A percentile compares a stretch with the other conserved stretches of the same genome.
phyloP scores from a whole-genome alignment of 1,284 basidiomycete genomes.

The Rhodotorula sp. region DNA sequence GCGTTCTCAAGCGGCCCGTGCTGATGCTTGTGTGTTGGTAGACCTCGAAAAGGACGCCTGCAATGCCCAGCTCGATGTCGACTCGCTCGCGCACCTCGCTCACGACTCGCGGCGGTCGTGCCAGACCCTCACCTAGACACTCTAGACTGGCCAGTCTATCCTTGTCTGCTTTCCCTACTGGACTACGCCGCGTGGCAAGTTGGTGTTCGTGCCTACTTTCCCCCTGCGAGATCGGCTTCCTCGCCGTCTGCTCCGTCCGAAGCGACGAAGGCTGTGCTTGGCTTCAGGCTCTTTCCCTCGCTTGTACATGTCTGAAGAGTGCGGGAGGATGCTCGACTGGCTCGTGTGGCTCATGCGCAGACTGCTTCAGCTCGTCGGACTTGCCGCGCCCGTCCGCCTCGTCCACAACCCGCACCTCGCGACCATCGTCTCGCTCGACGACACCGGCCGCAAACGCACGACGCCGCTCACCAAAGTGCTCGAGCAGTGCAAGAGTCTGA shows the following conservation, averaged over 20 bases:
- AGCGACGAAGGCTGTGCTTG: too few relatives aligned
- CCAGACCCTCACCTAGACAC: too few relatives aligned
- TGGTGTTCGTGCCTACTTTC: too few relatives aligned
- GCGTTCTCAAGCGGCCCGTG: too few relatives aligned
- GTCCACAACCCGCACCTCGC: conserved; percentile 10
- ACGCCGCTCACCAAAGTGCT: conserved; percentile 28
- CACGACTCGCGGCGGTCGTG: too few relatives aligned
- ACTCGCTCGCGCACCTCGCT: too few relatives aligned
- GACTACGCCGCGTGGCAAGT: too few relatives aligned
- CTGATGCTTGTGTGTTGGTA: too few relatives aligned
- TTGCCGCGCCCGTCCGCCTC: conserved; percentile 17
- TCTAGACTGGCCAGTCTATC: too few relatives aligned
- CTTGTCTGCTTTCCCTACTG: too few relatives aligned
- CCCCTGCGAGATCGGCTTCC: not conserved
- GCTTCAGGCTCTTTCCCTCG: not conserved
- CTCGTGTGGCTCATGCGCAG: conserved; percentile 9
- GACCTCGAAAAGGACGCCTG: too few relatives aligned
- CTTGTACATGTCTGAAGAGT: not conserved
- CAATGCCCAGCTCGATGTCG: too few relatives aligned
- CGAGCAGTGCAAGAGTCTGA: conserved; percentile 30
- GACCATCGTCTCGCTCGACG: conserved; percentile 5
- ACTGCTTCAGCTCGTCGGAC: conserved; percentile 13
- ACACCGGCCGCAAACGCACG: conserved; percentile 5
- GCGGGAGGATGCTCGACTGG: conserved; percentile 5
- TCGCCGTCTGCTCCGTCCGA: not conserved